Conservation (phyloP, 208 protist species). For the Paratrypanosoma confusum region DNA sequence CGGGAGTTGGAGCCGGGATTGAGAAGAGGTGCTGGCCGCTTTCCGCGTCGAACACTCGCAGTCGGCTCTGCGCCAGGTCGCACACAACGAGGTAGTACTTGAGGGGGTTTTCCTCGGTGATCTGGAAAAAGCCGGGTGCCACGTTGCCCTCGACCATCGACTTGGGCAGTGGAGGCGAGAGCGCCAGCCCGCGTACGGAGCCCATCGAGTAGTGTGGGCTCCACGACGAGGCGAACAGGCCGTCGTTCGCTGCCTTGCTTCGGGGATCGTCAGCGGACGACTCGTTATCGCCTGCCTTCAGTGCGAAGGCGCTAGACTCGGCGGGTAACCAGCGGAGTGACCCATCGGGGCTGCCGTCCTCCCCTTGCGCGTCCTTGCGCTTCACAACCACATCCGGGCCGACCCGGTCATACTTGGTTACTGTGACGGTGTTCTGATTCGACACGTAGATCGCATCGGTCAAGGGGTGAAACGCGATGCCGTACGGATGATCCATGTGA, state of each 20-base stretch:
- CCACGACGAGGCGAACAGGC: conserved; percentile 73
- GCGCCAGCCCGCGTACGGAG: conserved; percentile 66
- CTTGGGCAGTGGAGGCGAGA: conserved; percentile 65
- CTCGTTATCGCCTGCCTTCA: too few relatives aligned
- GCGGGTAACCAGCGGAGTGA: too few relatives aligned
- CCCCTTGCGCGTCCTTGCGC: conserved; percentile 1
- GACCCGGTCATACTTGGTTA: conserved; percentile 51
- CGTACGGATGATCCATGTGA: conserved; percentile 82
- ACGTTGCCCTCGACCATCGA: conserved; percentile 49
- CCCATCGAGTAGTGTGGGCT: conserved; percentile 49
- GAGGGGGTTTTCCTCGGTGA: conserved; percentile 24
- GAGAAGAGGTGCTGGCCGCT: conserved; percentile 62
- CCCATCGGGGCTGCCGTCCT: conserved; percentile 1
- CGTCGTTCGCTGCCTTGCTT: conserved; percentile 3
- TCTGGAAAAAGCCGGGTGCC: conserved; percentile 32
- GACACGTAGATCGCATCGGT: conserved; percentile 64
- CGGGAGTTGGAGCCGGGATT: conserved; percentile 60
- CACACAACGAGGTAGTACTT: conserved; percentile 70
- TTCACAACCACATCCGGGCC: background rate
- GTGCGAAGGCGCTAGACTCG: too few relatives aligned
- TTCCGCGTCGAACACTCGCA: conserved; percentile 68
- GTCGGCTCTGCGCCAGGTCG: conserved; percentile 45
- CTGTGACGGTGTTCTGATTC: conserved; percentile 79
- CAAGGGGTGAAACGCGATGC: conserved; percentile 64
- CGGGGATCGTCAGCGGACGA: conserved; percentile 1